Conservation (phyloP, 345 rosid genomes). For the Eucalyptus brandiana region DNA sequence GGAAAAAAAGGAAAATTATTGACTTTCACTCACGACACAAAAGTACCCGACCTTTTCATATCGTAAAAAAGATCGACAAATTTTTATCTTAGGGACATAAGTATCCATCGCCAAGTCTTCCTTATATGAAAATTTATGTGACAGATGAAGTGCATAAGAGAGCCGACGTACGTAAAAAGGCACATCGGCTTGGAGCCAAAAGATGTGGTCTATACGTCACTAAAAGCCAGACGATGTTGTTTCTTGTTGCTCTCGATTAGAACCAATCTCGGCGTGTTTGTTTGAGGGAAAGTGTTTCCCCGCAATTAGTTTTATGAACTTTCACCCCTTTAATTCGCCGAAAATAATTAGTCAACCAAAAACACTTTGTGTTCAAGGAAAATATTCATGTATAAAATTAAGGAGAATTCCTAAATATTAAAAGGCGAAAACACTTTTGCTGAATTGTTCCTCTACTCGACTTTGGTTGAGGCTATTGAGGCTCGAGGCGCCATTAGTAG, state of each 20-base stretch:
- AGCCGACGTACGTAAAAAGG: neutral
- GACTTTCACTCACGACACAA: neutral
- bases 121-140: neutral
- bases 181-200: neutral
- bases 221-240: neutral
- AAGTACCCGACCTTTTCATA: neutral
- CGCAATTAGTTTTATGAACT: accelerated
- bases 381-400: too few relatives aligned
- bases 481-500: neutral
- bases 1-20: neutral
- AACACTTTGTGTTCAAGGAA: accelerated
- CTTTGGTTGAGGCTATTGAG: neutral
- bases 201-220: neutral
- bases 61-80: neutral
- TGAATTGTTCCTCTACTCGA: neutral
- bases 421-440: neutral
- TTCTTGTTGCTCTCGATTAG: neutral
- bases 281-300: neutral
- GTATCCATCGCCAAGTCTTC: neutral
- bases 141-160: neutral
- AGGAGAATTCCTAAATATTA: neutral
- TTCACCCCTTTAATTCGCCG: accelerated
- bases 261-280: neutral
- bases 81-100: neutral
- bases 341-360: neutral